phyloP scores from a whole-genome alignment of 2,329 filamentous ascomycete species.

The Fusarium armeniacum region DNA sequence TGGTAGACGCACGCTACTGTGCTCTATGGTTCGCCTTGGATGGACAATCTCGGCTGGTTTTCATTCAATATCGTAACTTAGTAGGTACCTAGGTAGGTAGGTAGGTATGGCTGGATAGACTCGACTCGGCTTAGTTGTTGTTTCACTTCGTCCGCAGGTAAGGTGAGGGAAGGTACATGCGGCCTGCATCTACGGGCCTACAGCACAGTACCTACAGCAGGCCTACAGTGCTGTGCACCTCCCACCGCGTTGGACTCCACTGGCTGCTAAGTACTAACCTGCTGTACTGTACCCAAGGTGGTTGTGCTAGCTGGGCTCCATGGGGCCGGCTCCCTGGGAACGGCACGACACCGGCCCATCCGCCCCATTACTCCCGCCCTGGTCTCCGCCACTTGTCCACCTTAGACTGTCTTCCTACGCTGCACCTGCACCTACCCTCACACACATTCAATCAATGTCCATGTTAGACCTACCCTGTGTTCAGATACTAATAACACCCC shows the following conservation, averaged over 20 bases:
- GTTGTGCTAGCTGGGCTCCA: constrained; percentile 43
- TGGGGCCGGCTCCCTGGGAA: constrained; percentile 54
- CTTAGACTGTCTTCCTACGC: constrained; percentile 41
- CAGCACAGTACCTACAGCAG: neutral
- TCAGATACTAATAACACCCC: neutral
- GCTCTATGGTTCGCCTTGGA: neutral
- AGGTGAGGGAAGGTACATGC: constrained; percentile 1
- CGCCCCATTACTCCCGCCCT: constrained; percentile 56
- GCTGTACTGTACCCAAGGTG: constrained; percentile 17
- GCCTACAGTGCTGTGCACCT: neutral
- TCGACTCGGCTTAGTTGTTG: neutral
- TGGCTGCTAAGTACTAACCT: neutral
- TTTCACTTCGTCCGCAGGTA: constrained; percentile 2
- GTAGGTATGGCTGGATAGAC: no score
- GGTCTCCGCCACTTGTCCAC: constrained; percentile 50
- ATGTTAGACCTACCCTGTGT: constrained; percentile 28
- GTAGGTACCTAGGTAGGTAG: no score
- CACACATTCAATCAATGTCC: neutral
- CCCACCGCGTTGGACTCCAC: neutral
- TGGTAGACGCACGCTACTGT: neutral
- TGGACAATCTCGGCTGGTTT: neutral
- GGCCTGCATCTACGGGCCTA: neutral
- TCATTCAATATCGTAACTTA: neutral
- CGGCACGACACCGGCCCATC: constrained; percentile 58
- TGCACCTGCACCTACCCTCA: constrained; percentile 27